Conservation (phyloP, 192 early-diverging fungal genomes). For the Coemansia nantahalensis region DNA sequence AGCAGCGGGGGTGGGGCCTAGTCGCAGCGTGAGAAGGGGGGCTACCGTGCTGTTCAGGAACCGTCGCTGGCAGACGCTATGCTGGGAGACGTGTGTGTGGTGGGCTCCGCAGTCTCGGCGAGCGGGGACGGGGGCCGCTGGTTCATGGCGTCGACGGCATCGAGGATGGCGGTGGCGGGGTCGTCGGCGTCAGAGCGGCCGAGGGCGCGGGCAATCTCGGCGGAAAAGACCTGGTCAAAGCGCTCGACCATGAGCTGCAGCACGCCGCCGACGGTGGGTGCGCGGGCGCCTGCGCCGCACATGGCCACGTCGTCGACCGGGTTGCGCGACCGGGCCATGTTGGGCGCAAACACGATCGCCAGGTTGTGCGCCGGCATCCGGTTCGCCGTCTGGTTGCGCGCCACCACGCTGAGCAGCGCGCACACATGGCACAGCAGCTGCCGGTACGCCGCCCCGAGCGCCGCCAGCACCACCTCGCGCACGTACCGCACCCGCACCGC, state of each 20-base stretch:
- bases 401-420: conserved; percentile 63
- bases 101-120: not conserved
- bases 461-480: conserved; percentile 20
- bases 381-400: conserved; percentile 60
- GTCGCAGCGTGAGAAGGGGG: too few relatives aligned
- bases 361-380: conserved; percentile 83
- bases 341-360: conserved; percentile 84
- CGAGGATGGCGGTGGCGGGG: conserved; percentile 7
- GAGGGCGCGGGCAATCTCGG: conserved; percentile 12
- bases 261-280: conserved; percentile 30
- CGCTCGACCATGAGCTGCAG: conserved; percentile 34
- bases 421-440: conserved; percentile 25
- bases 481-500: conserved; percentile 29
- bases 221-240: conserved; percentile 32
- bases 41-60: too few relatives aligned
- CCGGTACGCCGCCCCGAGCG: conserved; percentile 30
- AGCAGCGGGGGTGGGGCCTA: too few relatives aligned
- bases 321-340: conserved; percentile 60
- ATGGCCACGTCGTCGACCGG: conserved; percentile 45
- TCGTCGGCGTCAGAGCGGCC: conserved; percentile 5
- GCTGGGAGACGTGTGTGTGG: not conserved
- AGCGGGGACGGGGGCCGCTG: not conserved
- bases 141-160: conserved; percentile 28
- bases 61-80: too few relatives aligned
- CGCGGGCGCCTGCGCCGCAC: conserved; percentile 23